These are phyloP conservation scores for Xylariales sp. DNA, from an alignment of 2,329 filamentous ascomycete species.

Conservation along the genomic window DNA sequence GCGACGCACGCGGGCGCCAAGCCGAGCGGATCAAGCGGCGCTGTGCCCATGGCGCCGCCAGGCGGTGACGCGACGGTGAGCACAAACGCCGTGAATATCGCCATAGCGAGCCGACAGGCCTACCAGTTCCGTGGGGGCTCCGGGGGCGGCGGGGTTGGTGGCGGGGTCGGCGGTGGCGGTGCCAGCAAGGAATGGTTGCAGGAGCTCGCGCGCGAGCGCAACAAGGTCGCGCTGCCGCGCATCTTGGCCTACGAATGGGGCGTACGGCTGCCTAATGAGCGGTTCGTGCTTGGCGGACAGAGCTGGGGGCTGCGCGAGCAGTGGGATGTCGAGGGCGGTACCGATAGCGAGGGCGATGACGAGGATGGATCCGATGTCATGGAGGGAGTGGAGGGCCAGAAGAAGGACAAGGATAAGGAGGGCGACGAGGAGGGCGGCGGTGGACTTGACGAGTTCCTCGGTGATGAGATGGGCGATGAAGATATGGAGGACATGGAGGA, in stretches of 20 bases:
- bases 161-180: slow-evolving; percentile 59
- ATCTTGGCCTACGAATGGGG: slow-evolving; percentile 75
- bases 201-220: slow-evolving; percentile 78
- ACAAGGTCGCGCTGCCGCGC: slow-evolving; percentile 72
- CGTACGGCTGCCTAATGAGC: slow-evolving; percentile 72
- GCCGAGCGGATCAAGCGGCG: slow-evolving; percentile 62
- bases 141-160: slow-evolving; percentile 56
- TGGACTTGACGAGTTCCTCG: slow-evolving; percentile 66
- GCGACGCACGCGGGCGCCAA: slow-evolving; percentile 66
- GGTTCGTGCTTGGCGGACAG: slow-evolving; percentile 74
- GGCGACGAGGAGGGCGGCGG: slow-evolving; percentile 60
- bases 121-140: slow-evolving; percentile 74
- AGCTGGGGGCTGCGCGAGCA: slow-evolving; percentile 72
- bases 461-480: slow-evolving; percentile 62
- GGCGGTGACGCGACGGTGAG: slow-evolving; percentile 68
- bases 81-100: slow-evolving; percentile 76
- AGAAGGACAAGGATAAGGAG: slow-evolving; percentile 51
- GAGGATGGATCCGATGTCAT: slow-evolving; percentile 59
- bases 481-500: slow-evolving; percentile 62
- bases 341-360: slow-evolving; percentile 43
- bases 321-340: slow-evolving; percentile 57
- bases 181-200: slow-evolving; percentile 80
- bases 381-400: slow-evolving; percentile 58
- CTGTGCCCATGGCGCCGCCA: slow-evolving; percentile 59
- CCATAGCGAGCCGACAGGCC: slow-evolving; percentile 74